Evolutionary conservation across 768 basidiomycete genomes (phyloP).

Genomic region (Hericium coralloides): DNA sequence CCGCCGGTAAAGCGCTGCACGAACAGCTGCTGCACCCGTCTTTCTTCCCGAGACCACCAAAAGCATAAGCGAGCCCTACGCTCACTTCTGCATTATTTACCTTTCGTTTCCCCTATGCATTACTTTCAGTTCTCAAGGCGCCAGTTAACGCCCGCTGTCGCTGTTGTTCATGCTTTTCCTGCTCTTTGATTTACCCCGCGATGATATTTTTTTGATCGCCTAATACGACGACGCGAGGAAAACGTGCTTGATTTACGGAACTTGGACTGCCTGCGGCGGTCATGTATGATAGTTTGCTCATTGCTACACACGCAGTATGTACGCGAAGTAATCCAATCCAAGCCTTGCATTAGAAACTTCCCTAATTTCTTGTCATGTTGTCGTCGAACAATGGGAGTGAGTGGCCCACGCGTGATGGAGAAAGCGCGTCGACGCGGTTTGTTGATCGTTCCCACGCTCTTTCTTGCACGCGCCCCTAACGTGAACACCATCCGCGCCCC

Average conservation of each 20-base stretch:
- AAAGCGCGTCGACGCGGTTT: background rate
- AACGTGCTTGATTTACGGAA: background rate
- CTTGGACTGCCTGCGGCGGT: background rate
- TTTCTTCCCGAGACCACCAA: constrained; percentile 3
- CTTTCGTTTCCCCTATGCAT: background rate
- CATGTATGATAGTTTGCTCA: no score
- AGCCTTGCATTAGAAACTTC: no score
- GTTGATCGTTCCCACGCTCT: constrained; percentile 13
- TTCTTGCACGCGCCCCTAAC: background rate
- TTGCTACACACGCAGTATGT: no score
- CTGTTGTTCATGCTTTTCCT: background rate
- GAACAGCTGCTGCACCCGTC: constrained; percentile 80
- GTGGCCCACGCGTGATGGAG: background rate
- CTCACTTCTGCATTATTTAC: background rate
- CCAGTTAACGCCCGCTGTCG: no score
- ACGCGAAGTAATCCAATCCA: no score
- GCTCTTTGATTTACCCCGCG: background rate
- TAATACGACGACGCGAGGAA: background rate
- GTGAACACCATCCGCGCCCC: background rate
- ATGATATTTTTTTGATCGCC: background rate
- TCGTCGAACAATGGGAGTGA: background rate
- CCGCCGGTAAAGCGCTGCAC: constrained; percentile 91
- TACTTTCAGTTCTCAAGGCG: background rate
- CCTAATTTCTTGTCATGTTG: background rate
- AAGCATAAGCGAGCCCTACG: background rate